Evolutionary conservation across 495 filamentous ascomycete genomes (phyloP).

Genomic region (Trichoderma asperelloides): DNA sequence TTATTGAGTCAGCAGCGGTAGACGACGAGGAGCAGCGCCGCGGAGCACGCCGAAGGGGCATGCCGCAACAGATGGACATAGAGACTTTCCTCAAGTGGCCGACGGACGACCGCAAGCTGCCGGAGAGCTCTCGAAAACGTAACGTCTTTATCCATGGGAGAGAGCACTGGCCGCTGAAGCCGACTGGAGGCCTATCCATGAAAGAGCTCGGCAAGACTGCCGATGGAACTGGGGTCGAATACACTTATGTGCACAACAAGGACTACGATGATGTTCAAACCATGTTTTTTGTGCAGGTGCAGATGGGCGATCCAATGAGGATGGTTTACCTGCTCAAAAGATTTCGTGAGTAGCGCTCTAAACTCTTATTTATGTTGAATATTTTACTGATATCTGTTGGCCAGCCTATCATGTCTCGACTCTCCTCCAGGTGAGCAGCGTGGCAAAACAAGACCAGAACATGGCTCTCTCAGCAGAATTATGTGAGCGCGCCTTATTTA

Average conservation of each 20-base stretch:
- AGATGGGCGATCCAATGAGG: constrained; percentile 68
- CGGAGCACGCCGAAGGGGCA: constrained; percentile 24
- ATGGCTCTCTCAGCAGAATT: constrained; percentile 77
- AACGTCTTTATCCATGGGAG: constrained; percentile 86
- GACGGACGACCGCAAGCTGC: constrained; percentile 49
- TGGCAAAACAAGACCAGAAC: constrained; percentile 83
- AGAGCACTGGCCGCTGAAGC: constrained; percentile 78
- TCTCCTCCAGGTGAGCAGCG: constrained; percentile 83
- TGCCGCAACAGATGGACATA: constrained; percentile 49
- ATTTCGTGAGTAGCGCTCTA: constrained; percentile 27
- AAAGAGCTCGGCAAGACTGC: constrained; percentile 43
- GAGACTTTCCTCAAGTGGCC: constrained; percentile 60
- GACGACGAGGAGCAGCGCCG: constrained; percentile 38
- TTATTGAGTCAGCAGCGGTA: constrained; percentile 53
- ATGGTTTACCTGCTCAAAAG: constrained; percentile 35
- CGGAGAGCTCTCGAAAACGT: constrained; percentile 58
- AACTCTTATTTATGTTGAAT: not conserved
- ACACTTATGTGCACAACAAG: constrained; percentile 65
- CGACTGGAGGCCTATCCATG: constrained; percentile 81
- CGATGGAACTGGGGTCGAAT: constrained; percentile 47
- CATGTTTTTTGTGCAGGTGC: constrained; percentile 69
- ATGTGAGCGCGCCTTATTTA: constrained; percentile 85
- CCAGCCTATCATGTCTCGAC: constrained; percentile 81
- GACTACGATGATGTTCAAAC: constrained; percentile 68
- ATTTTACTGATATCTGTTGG: constrained; percentile 12